Conservation (phyloP, 1,284 basidiomycete species). For the Ceratobasidium papillatum region DNA sequence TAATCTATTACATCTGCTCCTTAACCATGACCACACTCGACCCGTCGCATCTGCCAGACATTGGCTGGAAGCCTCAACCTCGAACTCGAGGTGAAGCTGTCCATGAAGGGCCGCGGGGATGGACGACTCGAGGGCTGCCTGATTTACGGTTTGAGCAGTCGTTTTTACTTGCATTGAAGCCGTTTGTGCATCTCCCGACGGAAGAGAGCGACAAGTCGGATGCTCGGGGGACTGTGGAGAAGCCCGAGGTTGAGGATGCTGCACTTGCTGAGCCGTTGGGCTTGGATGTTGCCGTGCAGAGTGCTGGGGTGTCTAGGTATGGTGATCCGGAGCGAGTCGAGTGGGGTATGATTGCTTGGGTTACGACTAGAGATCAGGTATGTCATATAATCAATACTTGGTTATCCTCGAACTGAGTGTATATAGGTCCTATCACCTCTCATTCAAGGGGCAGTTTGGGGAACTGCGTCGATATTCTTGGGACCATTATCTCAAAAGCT, state of each 20-base stretch:
- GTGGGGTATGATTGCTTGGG: conserved; percentile 44
- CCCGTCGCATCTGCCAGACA: conserved; percentile 41
- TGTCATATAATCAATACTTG: background rate
- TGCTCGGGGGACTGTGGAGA: conserved; percentile 17
- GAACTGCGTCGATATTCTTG: conserved; percentile 40
- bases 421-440: conserved; percentile 41
- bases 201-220: conserved; percentile 3
- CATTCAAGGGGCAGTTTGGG: conserved; percentile 43
- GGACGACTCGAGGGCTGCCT: conserved; percentile 33
- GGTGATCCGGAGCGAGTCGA: conserved; percentile 40
- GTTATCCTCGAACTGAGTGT: background rate
- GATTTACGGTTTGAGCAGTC: conserved; percentile 45
- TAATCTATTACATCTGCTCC: background rate
- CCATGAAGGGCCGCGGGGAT: conserved; percentile 11
- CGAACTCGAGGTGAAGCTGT: conserved; percentile 39
- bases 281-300: conserved; percentile 28
- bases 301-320: conserved; percentile 35
- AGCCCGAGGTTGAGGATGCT: conserved; percentile 17
- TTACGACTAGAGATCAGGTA: conserved; percentile 45
- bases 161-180: conserved; percentile 43
- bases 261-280: conserved; percentile 28
- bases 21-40: conserved; percentile 43
- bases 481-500: conserved; percentile 34
- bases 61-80: conserved; percentile 32
- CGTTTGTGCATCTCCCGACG: conserved; percentile 37